Evolutionary conservation across 495 filamentous ascomycete species (phyloP).

Genomic region (Hypoxylon lenormandii): DNA sequence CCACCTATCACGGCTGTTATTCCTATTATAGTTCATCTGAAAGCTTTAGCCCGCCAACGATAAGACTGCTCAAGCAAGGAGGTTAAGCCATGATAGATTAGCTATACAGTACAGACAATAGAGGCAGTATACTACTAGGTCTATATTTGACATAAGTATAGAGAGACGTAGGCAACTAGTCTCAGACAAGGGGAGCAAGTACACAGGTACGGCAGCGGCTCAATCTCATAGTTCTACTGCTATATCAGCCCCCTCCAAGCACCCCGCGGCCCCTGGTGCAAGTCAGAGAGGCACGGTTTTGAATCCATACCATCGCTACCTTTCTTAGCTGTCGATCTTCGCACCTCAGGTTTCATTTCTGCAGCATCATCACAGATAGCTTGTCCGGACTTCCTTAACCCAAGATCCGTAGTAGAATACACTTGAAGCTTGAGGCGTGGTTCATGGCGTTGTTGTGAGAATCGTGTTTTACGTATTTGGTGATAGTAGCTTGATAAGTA

Average conservation of each 20-base stretch:
- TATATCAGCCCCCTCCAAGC: slow-evolving; percentile 2
- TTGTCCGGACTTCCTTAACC: slow-evolving; percentile 18
- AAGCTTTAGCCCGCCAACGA: slow-evolving; percentile 5
- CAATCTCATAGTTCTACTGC: slow-evolving; percentile 1
- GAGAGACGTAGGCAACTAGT: too few species aligned
- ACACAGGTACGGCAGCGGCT: background rate
- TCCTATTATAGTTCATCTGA: slow-evolving; percentile 37
- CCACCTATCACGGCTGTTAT: slow-evolving; percentile 31
- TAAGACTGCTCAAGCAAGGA: background rate
- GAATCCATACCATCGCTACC: background rate
- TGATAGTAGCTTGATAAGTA: background rate
- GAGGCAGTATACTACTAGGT: background rate
- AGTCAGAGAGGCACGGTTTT: background rate
- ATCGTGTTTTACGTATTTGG: too few species aligned
- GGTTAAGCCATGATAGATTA: too few species aligned
- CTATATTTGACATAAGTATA: background rate
- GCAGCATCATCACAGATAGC: slow-evolving; percentile 20
- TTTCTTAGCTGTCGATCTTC: slow-evolving; percentile 23
- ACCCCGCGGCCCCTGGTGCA: background rate
- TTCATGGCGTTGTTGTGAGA: background rate
- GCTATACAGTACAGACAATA: too few species aligned
- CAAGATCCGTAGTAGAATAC: background rate
- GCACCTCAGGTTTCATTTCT: slow-evolving; percentile 27
- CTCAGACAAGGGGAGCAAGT: too few species aligned
- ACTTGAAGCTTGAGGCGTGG: slow-evolving; percentile 13